Percentiles rank a stretch among this genome's conserved stretches.
Conservation (phyloP, 164 flowering plant genomes). For the Vitis amurensis region DNA sequence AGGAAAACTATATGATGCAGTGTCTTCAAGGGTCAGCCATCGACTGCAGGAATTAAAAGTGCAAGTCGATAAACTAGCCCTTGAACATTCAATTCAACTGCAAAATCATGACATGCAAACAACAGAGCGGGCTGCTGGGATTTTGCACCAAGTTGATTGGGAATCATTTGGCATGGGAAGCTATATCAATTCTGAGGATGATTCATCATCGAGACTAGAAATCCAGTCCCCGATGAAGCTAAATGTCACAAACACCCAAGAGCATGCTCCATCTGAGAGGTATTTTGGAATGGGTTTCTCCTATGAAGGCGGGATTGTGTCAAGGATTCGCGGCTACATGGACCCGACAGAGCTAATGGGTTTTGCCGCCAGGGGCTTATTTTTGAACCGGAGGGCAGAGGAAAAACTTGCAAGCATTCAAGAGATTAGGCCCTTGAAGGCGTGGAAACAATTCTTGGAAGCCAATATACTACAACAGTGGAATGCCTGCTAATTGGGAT, state of each 20-base stretch:
- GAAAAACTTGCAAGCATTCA: conserved; percentile 9
- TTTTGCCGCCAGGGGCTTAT: conserved; percentile 81
- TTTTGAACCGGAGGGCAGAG: conserved; percentile 26
- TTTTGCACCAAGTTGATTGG: conserved; percentile 81
- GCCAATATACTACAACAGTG: conserved; percentile 42
- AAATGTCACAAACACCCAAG: conserved; percentile 11
- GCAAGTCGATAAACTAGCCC: conserved; percentile 66
- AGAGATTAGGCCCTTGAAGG: conserved; percentile 52
- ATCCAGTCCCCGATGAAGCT: conserved; percentile 12
- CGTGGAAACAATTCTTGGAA: conserved; percentile 71
- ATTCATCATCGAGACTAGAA: conserved; percentile 15
- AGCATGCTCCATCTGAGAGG: conserved; percentile 23
- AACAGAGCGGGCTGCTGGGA: conserved; percentile 45
- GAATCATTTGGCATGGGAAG: conserved; percentile 71
- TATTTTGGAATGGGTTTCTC: conserved; percentile 30
- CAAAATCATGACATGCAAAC: conserved; percentile 15
- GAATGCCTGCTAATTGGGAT: conserved; percentile 19
- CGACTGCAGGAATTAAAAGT: conserved; percentile 58
- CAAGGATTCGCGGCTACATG: conserved; percentile 61
- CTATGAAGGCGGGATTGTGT: conserved; percentile 50
- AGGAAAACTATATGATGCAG: conserved; percentile 70
- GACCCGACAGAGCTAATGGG: conserved; percentile 65
- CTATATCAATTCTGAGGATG: conserved; percentile 23
- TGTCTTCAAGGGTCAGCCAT: conserved; percentile 67
- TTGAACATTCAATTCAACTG: conserved; percentile 36